Conservation (phyloP, 176 grass and related monocot genomes). For the Ananas comosus region DNA sequence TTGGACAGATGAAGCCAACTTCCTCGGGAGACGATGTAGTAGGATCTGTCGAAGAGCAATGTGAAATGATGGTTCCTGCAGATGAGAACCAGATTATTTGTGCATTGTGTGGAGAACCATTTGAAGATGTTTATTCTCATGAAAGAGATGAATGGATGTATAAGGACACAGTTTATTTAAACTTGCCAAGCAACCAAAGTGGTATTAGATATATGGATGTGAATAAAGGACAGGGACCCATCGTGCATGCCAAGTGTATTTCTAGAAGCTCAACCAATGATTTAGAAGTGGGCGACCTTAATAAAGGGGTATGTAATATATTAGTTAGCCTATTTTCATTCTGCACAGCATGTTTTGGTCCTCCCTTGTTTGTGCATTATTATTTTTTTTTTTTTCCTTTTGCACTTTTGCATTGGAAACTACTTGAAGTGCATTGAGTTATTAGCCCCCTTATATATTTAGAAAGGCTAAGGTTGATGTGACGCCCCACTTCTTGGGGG, state of each 20-base stretch:
- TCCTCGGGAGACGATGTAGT: slow-evolving; percentile 40
- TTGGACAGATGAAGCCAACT: slow-evolving; percentile 16
- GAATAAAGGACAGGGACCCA: not conserved
- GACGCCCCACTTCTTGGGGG: too few species aligned
- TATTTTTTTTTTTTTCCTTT: too few species aligned
- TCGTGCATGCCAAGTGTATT: slow-evolving; percentile 39
- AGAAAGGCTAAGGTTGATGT: too few species aligned
- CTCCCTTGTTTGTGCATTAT: too few species aligned
- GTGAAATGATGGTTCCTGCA: slow-evolving; percentile 66
- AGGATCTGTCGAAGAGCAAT: slow-evolving; percentile 36
- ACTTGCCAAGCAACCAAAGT: slow-evolving; percentile 25
- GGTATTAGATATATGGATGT: slow-evolving; percentile 10
- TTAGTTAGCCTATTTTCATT: not conserved
- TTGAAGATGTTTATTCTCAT: slow-evolving; percentile 75
- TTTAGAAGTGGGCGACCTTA: slow-evolving; percentile 35
- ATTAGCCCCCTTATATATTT: too few species aligned
- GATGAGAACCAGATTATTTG: slow-evolving; percentile 86
- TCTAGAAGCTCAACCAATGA: slow-evolving; percentile 11
- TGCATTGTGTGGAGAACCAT: slow-evolving; percentile 72
- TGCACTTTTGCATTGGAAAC: too few species aligned
- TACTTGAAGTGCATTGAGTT: too few species aligned
- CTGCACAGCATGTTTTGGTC: not conserved
- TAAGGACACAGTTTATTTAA: slow-evolving; percentile 57
- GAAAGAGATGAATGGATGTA: slow-evolving; percentile 80
- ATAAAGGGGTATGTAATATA: slow-evolving; percentile 2